These are phyloP conservation scores for Vanrija sp. DNA, from an alignment of 1,284 basidiomycete genomes.

Conservation along the genomic window DNA sequence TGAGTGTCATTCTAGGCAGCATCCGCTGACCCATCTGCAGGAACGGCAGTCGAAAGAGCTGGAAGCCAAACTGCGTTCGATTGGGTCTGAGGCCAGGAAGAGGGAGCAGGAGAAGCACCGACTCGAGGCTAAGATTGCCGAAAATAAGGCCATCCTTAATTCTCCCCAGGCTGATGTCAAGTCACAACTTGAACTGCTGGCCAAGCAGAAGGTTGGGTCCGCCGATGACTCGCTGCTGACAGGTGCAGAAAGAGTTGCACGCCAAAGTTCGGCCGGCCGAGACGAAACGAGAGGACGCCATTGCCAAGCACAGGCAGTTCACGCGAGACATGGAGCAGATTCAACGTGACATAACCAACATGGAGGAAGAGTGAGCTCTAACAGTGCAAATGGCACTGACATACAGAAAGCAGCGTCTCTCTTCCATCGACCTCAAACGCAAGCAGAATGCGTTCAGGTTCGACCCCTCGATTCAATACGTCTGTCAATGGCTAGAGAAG, in stretches of 20 bases:
- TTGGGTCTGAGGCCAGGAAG: too few species aligned
- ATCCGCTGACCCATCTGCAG: too few species aligned
- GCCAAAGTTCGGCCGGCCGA: not conserved
- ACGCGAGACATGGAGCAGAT: not conserved
- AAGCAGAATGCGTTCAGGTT: constrained; percentile 51
- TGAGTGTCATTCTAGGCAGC: too few species aligned
- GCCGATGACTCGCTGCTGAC: not conserved
- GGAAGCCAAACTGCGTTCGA: too few species aligned
- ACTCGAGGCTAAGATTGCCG: too few species aligned
- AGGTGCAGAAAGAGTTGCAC: not conserved
- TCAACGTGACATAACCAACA: not conserved
- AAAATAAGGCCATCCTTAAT: too few species aligned
- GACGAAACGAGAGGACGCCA: not conserved
- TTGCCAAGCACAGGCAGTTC: not conserved
- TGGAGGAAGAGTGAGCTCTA: too few species aligned
- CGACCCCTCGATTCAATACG: constrained; percentile 57
- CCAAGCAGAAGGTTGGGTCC: not conserved
- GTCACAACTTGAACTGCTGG: too few species aligned
- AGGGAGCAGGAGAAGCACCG: too few species aligned
- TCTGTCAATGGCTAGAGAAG: constrained; percentile 71
- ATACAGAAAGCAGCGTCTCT: constrained; percentile 59
- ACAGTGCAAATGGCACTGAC: too few species aligned
- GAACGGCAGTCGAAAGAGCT: too few species aligned
- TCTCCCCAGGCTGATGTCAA: too few species aligned
- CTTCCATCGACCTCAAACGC: constrained; percentile 57